Conservation (phyloP, 1,139 yeast genomes). For the Suhomyces panamericanus region DNA sequence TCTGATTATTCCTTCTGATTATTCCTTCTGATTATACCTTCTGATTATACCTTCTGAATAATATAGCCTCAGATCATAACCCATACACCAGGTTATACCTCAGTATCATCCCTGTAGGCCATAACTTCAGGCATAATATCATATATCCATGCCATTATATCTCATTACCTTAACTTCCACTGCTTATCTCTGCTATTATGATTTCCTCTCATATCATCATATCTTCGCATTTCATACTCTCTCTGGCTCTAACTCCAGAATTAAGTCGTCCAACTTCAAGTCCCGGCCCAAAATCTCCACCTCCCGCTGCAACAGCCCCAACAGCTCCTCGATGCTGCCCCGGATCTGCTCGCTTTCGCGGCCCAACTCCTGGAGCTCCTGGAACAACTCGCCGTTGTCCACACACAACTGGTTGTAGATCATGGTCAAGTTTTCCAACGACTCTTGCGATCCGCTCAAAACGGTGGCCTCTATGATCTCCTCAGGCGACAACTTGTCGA, state of each 20-base stretch:
- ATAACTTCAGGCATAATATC: too few species aligned
- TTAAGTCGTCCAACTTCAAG: conserved; percentile 26
- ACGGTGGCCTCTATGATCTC: conserved; percentile 39
- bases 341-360: conserved; percentile 25
- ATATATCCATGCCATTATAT: too few species aligned
- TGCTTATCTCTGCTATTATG: too few species aligned
- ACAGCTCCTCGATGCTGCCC: conserved; percentile 24
- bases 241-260: conserved; percentile 11
- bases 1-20: too few species aligned
- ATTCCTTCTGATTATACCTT: too few species aligned
- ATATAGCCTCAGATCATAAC: too few species aligned
- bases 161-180: too few species aligned
- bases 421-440: conserved; percentile 33
- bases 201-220: too few species aligned
- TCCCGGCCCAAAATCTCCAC: conserved; percentile 28
- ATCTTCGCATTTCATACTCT: too few species aligned
- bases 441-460: conserved; percentile 24
- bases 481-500: conserved; percentile 35
- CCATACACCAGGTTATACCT: too few species aligned
- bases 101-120: too few species aligned
- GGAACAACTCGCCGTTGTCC: conserved; percentile 36
- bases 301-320: conserved; percentile 30
- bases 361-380: conserved; percentile 25
- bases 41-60: too few species aligned
- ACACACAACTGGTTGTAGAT: conserved; percentile 38